A percentile compares a stretch with the other conserved stretches of the same genome.
phyloP scores from a whole-genome alignment of 2,329 filamentous ascomycete genomes.

The Penicillium sp. region DNA sequence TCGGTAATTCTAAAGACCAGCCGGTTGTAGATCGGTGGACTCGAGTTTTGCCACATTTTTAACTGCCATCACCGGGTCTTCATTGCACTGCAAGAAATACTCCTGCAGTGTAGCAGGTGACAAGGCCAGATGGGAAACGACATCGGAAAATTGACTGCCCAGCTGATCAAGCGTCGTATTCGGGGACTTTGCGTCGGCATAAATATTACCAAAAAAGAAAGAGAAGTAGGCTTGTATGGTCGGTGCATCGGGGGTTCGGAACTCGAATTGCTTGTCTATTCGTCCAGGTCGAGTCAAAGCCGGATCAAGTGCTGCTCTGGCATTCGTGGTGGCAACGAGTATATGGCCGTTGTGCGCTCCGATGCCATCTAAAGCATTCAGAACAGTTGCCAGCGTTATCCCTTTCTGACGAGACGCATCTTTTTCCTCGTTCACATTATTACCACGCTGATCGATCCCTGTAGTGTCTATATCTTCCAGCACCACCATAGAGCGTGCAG shows the following conservation, averaged over 20 bases:
- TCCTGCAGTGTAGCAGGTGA: not conserved
- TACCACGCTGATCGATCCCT: not conserved
- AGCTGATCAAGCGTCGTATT: not conserved
- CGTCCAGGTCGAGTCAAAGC: not conserved
- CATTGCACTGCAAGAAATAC: not conserved
- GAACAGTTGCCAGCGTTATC: not conserved
- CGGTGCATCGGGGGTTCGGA: not conserved
- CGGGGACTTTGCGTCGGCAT: not conserved
- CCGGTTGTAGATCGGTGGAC: not conserved
- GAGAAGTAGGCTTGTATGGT: not conserved
- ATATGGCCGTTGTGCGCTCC: not conserved
- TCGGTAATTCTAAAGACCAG: not conserved
- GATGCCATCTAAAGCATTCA: not conserved
- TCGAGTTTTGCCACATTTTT: not conserved
- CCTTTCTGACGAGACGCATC: not conserved
- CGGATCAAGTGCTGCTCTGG: not conserved
- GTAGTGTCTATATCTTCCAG: not conserved
- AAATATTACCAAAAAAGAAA: not conserved
- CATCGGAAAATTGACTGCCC: not conserved
- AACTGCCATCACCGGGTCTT: not conserved
- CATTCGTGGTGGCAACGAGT: not conserved
- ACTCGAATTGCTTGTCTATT: not conserved
- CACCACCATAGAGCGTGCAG: not conserved
- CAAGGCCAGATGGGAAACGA: not conserved
- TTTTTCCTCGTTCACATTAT: not conserved